Base-by-base conservation (phyloP, 202 grass and related monocot species). In the Carex sylvatica region DNA sequence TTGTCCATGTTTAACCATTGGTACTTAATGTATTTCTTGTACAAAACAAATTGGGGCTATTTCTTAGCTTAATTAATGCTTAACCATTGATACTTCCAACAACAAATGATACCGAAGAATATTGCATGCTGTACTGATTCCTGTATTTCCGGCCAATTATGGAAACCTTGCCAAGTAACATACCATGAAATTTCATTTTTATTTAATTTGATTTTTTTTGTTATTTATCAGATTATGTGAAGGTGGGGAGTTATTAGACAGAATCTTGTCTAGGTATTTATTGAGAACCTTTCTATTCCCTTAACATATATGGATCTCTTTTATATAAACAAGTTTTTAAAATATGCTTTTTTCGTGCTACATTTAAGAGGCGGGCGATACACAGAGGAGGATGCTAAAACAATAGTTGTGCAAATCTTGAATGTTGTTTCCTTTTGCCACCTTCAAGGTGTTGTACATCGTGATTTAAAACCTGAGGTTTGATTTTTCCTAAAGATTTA, bases 381-480 rank as follows among this genome's bases (percentile, higher is more conserved):
- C 88, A 81, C 26, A 38, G 96, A 99, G 56, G 91, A 87, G 15
- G 92, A 99, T 90, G 96, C 96, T 59, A 99, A 95, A 89, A 81
- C 91, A 82, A 99, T 99, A 62, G 79, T 99, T 61, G 86, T 89
- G 8, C 96, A 99, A 56, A 99, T 99, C 79, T 88, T 99, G 74
- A 95, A 83, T 80, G 91, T 99, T 31, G 93, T 99, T 89, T 87
- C 96, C 51, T 99, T 93, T 92, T 99, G 96, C 75, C 96, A 99
- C 84, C 93, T 99, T 88, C 96, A 99, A 85, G 96, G 96, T 5
- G 89, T 99, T 76, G 89, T 99, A 42, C 96, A 99, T 86, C 96
- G 91, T 83, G 96, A 99, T 92, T 67, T 99, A 85, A 99, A 99
- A 88, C 96, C 96, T 80, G 96, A 99, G 96, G 95, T 98, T 23